Evolutionary conservation across 2,329 filamentous ascomycete species (phyloP).

Genomic region (Neonectria neomacrospora): DNA sequence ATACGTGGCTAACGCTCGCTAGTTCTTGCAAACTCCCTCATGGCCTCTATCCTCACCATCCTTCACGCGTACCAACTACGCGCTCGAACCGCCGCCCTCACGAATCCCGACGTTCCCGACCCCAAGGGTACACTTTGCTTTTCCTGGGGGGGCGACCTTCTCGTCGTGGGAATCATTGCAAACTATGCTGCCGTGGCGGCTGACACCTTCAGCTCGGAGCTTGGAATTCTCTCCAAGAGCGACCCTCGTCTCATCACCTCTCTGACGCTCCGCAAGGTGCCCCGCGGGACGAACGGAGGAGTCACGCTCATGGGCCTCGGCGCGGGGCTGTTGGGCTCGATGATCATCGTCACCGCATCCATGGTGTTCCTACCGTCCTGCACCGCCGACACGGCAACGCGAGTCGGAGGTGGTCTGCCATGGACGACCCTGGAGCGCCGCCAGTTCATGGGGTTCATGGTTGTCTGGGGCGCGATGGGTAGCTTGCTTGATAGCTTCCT

Average conservation of each 20-base stretch:
- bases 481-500: slow-evolving; percentile 89
- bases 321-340: slow-evolving; percentile 79
- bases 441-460: slow-evolving; percentile 66
- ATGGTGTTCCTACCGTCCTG: slow-evolving; percentile 78
- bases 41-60: slow-evolving; percentile 74
- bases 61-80: slow-evolving; percentile 70
- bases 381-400: slow-evolving; percentile 51
- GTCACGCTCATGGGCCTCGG: slow-evolving; percentile 80
- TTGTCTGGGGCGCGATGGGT: slow-evolving; percentile 79
- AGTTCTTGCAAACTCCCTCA: slow-evolving; percentile 87
- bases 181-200: slow-evolving; percentile 94
- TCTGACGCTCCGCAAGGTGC: slow-evolving; percentile 78
- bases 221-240: slow-evolving; percentile 85
- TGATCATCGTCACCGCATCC: slow-evolving; percentile 74
- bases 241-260: slow-evolving; percentile 89
- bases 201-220: slow-evolving; percentile 94
- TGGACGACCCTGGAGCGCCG: slow-evolving; percentile 62
- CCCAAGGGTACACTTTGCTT: slow-evolving; percentile 63
- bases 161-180: slow-evolving; percentile 73
- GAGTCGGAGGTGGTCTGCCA: slow-evolving; percentile 55
- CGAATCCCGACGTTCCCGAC: slow-evolving; percentile 46
- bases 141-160: slow-evolving; percentile 69
- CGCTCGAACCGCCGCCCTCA: slow-evolving; percentile 56
- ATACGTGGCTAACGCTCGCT: slow-evolving; percentile 16
- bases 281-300: slow-evolving; percentile 92